Evolutionary conservation across 352 stramenopile species (phyloP), one percentile per base, ranked within the genome.

Genomic region (Pythium sp.): DNA sequence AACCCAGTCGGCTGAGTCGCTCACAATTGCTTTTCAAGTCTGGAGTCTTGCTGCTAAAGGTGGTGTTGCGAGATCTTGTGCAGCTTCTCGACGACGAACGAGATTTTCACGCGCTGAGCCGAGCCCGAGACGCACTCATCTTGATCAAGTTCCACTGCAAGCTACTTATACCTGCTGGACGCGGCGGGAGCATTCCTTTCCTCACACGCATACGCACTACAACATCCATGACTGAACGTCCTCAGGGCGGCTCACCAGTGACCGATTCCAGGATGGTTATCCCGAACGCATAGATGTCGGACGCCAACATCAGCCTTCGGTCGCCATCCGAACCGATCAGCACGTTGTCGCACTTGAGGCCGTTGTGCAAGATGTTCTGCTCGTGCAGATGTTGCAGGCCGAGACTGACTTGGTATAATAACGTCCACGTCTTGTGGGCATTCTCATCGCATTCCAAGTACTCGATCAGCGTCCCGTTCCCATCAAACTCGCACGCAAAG

Each of bases 71-170:
- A 57, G 24, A 66, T 28, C 47, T 38, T 20, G 8, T 30, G 61
- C 11, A 66, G 61, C 53, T 62, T 68, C 18, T 62, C 53, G 11
- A 68, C 53, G 30, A 68, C 36, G 54, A 57, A 62, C 34, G 63
- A 12, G 15, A 68, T 64, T 2, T 32, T 64, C 3, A 62, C 24
- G 20, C 69, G 53, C 22, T 71, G 9, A 5, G 20, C 6, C 1
- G 64, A 58, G 2, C 68, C 30, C 3, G 55, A 61, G 22, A 12
- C 51, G 47, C 69, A 75, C 69, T 69, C 20, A 62, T 30, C 46
- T 62, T 34, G 49, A 75, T 69, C 8, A 75, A 14, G n/a, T 34
- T 36, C 69, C 65, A 75, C 36, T 72, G 58, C 14, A 20, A 5
- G 6, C 43, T 22, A 2, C 22, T 64, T 3, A 75, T 15, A 1